Evolutionary conservation across 2,329 filamentous ascomycete genomes (phyloP), one percentile per base, ranked within the genome.

Genomic region (Gaeumannomyces tritici): DNA sequence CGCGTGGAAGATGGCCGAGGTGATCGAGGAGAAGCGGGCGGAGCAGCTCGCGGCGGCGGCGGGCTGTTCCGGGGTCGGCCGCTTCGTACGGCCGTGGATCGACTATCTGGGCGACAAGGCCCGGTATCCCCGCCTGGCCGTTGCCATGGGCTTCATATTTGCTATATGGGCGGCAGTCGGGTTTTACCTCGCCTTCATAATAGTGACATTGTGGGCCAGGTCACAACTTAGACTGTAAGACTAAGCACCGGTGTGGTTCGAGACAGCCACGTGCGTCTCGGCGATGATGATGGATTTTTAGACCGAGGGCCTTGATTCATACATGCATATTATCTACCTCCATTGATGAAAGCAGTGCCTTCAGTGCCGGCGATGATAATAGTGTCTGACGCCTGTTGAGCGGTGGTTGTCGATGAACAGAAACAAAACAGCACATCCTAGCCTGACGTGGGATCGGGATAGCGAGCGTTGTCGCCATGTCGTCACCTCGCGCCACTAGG

Each of bases 1-100:
- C 1, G 87, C 87, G 3, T 85, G 84, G 80, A 80, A 83, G 63
- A 83, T 89, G 74, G 75, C 79, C 3, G 79, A 82, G 60, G 76
- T 75, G n/a, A 81, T 84, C 59, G 75, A 78, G 21, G 75, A 80
- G 57, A 73, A 80, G 27, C 73, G 75, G 59, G 70, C 66, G 29
- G 75, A 76, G 62, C 64, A 67, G 61, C 65, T 65, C 66, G 27
- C 59, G 67, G 56, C 63, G 66, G 56, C 63, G 24, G 63, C 74
- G n/a, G 73, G 75, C n/a, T 80, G 28, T 56, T 56, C 15, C 55
- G 18, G 79, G 79, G 65, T 21, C 7, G 4, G 42, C 42, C 21
- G 42, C 42, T 13, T 51, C 42, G 21, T 11, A 7, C 21, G 77
- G 24, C 70, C 76, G 67, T 74, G 77, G 72, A 78, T 71, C 62